Conservation (phyloP, 2,329 filamentous ascomycete species). For the Neonectria punicea region DNA sequence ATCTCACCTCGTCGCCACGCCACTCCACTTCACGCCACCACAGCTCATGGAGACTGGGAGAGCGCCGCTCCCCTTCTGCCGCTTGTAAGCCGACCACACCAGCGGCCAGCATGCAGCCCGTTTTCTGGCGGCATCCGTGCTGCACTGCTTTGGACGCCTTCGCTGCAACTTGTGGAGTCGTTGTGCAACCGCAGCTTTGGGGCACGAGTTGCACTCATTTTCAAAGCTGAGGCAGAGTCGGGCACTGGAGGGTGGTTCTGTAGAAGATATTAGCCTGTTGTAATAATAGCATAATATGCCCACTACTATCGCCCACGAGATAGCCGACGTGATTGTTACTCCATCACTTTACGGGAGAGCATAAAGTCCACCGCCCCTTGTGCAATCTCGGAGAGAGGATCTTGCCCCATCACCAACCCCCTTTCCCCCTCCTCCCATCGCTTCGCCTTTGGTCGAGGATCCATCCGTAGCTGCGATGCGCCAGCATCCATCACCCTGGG, state of each 20-base stretch:
- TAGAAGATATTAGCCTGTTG: background rate
- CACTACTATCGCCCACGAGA: background rate
- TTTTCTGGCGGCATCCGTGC: background rate
- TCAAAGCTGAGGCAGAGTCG: background rate
- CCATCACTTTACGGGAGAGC: conserved; percentile 8
- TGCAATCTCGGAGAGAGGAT: conserved; percentile 6
- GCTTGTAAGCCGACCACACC: background rate
- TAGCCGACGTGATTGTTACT: conserved; percentile 7
- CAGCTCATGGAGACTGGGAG: background rate
- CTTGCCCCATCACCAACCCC: conserved; percentile 5
- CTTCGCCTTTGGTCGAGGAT: background rate
- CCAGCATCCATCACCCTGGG: background rate
- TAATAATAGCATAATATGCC: background rate
- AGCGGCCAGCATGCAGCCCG: background rate
- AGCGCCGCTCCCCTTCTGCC: conserved; percentile 4
- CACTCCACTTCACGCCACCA: conserved; percentile 2
- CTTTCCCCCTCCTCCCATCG: background rate
- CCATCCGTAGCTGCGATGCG: background rate
- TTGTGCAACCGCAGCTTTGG: background rate
- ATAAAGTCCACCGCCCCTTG: conserved; percentile 2
- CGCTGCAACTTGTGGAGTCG: background rate
- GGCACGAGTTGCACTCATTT: background rate
- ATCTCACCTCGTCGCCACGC: conserved; percentile 2
- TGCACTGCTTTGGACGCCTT: background rate
- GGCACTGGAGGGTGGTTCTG: background rate